Base-by-base conservation (phyloP, 169 alveolate genomes). In the Cryptosporidium ryanae region DNA sequence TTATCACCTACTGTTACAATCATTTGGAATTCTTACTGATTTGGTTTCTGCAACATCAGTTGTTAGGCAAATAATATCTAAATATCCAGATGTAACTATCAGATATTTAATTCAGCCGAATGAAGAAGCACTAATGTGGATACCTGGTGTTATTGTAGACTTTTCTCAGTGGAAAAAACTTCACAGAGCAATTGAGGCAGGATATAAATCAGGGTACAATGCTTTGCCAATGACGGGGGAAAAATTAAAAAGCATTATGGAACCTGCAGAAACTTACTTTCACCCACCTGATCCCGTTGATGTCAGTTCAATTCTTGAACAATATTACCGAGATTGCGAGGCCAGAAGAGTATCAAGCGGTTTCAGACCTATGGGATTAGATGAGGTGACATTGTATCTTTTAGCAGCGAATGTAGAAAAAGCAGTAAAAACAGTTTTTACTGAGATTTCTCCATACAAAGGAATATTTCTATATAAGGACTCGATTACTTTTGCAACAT, bases 71-170 rank as follows among this genome's bases (percentile, higher is more conserved):
- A 76, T 76, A 8, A 76, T 76, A 25, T 55, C 87, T 23, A 76
- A 76, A 23, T 76, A 76, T 44, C 87, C 87, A 4, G 87, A 76
- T 76, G 87, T 76, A 8, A 76, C 87, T 2, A 76, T 76, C 25
- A 76, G 87, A 61, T 76, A 76, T 44, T 34, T 76, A 18, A 76
- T 76, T 55, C 87, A 76, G 61, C 87, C 87, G 6, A 59, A 76
- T 38, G 87, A 76, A 48, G 71, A 76, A 48, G 87, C 87, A 27
- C 49, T 76, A 21, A 76, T 76, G 87, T 76, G 87, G 87, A 76
- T 76, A 38, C 87, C 87, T 38, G 64, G 87, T 44, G 71, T 59
- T 32, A 76, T 25, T 54, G 71, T 76, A 1, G 87, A 76, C 46
- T 76, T 76, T 76, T 76, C 87, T 34, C 87, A 76, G 18, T 76